Evolutionary conservation across 1,284 basidiomycete genomes (phyloP).

Genomic region (Sanguinoderma infundibulare): DNA sequence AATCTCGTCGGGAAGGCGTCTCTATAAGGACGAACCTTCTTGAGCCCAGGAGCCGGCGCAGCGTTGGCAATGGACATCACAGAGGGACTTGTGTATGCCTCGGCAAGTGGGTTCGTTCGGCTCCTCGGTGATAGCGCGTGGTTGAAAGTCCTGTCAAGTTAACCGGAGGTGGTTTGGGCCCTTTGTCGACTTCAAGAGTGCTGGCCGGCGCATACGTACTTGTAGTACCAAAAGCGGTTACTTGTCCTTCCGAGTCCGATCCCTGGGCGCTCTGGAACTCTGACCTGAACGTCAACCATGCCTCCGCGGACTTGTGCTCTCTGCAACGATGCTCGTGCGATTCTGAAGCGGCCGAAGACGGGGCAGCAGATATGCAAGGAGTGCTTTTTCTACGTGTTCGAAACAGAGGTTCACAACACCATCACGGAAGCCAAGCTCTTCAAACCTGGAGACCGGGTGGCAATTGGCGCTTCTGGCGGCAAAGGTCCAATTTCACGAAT

Average conservation of each 20-base stretch:
- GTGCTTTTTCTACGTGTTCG: constrained; percentile 97
- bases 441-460: constrained; percentile 90
- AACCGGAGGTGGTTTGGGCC: too few species aligned
- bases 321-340: constrained; percentile 80
- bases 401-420: constrained; percentile 98
- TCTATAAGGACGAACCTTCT: too few species aligned
- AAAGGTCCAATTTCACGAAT: constrained; percentile 67
- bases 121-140: too few species aligned
- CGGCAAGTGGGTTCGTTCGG: too few species aligned
- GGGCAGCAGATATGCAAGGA: constrained; percentile 96
- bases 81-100: too few species aligned
- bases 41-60: too few species aligned
- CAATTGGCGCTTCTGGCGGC: constrained; percentile 97
- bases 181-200: too few species aligned
- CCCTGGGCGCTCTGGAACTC: constrained; percentile 3
- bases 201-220: too few species aligned
- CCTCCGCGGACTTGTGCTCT: constrained; percentile 74
- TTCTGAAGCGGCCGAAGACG: constrained; percentile 95
- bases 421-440: constrained; percentile 86
- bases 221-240: background rate
- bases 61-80: too few species aligned
- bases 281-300: constrained; percentile 47
- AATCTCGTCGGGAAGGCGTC: too few species aligned
- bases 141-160: too few species aligned
- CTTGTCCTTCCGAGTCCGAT: background rate